Base-by-base conservation (phyloP, 495 filamentous ascomycete species). In the Penicillium riverlandense region DNA sequence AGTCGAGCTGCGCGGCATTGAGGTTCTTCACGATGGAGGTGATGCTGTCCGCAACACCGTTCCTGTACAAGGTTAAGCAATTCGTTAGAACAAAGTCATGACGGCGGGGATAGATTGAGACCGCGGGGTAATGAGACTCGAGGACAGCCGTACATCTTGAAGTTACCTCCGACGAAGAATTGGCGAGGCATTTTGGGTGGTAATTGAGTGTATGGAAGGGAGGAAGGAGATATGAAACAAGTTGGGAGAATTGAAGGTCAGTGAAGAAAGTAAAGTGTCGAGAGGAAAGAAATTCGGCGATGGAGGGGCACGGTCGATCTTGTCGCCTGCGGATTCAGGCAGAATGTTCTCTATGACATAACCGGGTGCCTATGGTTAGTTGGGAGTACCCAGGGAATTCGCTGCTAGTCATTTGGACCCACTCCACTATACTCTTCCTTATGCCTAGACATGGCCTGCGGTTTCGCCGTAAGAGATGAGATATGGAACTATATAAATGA, bases 81-180 rank as follows among this genome's bases (percentile, higher is more conserved):
- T 22, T 22, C 22, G 22, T 22, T 22, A 22, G 22, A 22, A 4
- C 22, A 22, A 22, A 22, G 22, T 22, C 2, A 22, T 22, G 22
- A 22, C 22, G 22, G 6, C 22, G 22, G 22, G 22, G 22, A 22
- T 3, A 22, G 22, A 4, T 22, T 53, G 40, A 50, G 40, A 49
- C 35, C 16, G 40, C 46, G 45, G 43, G 45, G 41, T 37, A 50
- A 36, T 37, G 43, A 48, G 51, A 37, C 41, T 43, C 22, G 38
- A 37, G 22, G 10, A 11, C 22, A 22, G 4, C 70, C 77, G 42
- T 65, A 91, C 89, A 95, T 96, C 77, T 98, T 98, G 78, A 97
- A 97, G 82, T 97, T 98, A 62, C 92, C 92, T 66, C 92, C 92
- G 64, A 98, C 88, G 72, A 98, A 96, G 79, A 96, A 98, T 83